Percentiles rank a stretch among this genome's conserved stretches.
These are phyloP conservation scores for Sporothrix luriei DNA, from an alignment of 2,329 filamentous ascomycete genomes.

Conservation along the genomic window DNA sequence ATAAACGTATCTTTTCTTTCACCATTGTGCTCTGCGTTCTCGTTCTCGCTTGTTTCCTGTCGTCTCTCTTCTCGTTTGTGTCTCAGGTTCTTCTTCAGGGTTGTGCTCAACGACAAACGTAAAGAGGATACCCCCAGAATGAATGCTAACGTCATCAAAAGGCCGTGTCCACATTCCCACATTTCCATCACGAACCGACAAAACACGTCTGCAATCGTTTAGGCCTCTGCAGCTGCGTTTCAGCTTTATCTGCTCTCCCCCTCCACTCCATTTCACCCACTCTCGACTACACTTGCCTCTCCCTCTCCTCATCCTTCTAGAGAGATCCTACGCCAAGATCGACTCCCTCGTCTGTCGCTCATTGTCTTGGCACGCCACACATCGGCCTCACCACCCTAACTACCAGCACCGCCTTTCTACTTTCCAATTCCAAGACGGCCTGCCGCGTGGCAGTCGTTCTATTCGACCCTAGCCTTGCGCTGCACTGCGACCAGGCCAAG, in stretches of 20 bases:
- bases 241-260: slow-evolving; percentile 1
- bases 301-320: slow-evolving; percentile 20
- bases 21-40: not conserved
- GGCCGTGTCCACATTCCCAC: not conserved
- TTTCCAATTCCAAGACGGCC: slow-evolving; percentile 10
- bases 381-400: not conserved
- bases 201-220: slow-evolving; percentile 14
- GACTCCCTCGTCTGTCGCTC: slow-evolving; percentile 1
- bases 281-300: slow-evolving; percentile 21
- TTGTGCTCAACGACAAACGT: slow-evolving; percentile 3
- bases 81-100: slow-evolving; percentile 28
- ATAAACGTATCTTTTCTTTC: not conserved
- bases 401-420: not conserved
- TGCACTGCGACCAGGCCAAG: not conserved
- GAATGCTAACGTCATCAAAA: slow-evolving; percentile 34
- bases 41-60: not conserved
- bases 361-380: slow-evolving; percentile 28
- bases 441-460: slow-evolving; percentile 27
- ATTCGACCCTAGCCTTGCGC: not conserved
- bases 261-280: slow-evolving; percentile 1
- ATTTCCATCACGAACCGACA: slow-evolving; percentile 11
- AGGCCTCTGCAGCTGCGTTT: slow-evolving; percentile 27
- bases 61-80: not conserved
- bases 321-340: slow-evolving; percentile 21
- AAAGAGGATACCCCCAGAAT: not conserved